A percentile compares a stretch with the other conserved stretches of the same genome.
Conservation (phyloP, 2,329 filamentous ascomycete species). For the Penicillium rolfsii region DNA sequence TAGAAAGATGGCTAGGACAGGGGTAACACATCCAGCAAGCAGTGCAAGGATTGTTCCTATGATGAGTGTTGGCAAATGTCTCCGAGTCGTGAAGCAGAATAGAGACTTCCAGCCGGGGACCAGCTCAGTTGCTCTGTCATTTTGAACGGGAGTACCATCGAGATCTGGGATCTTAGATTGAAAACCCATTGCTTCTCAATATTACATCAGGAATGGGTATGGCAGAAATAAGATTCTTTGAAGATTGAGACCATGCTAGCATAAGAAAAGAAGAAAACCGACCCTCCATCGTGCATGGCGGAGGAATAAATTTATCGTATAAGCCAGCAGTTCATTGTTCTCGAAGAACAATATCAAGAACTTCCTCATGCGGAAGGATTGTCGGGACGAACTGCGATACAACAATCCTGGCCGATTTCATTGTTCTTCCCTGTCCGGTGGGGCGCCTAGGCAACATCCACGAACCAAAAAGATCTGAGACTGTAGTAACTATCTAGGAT, state of each 20-base stretch:
- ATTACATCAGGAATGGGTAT: background rate
- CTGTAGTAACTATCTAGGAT: background rate
- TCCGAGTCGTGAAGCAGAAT: constrained; percentile 71
- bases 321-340: constrained; percentile 1
- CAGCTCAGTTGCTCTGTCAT: background rate
- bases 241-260: background rate
- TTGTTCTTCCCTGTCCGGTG: constrained; percentile 23
- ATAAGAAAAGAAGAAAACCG: background rate
- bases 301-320: background rate
- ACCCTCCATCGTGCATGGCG: background rate
- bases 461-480: background rate
- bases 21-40: constrained; percentile 64
- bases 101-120: constrained; percentile 57
- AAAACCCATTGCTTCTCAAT: background rate
- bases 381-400: constrained; percentile 18
- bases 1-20: constrained; percentile 69
- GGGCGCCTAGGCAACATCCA: background rate
- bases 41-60: constrained; percentile 61
- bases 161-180: background rate
- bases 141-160: background rate
- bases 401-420: constrained; percentile 23
- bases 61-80: constrained; percentile 60
- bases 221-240: background rate
- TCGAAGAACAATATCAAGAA: constrained; percentile 24
- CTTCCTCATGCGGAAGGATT: constrained; percentile 31